Evolutionary conservation across 2,329 filamentous ascomycete species (phyloP).

Genomic region (Pseudogymnoascus sp.): DNA sequence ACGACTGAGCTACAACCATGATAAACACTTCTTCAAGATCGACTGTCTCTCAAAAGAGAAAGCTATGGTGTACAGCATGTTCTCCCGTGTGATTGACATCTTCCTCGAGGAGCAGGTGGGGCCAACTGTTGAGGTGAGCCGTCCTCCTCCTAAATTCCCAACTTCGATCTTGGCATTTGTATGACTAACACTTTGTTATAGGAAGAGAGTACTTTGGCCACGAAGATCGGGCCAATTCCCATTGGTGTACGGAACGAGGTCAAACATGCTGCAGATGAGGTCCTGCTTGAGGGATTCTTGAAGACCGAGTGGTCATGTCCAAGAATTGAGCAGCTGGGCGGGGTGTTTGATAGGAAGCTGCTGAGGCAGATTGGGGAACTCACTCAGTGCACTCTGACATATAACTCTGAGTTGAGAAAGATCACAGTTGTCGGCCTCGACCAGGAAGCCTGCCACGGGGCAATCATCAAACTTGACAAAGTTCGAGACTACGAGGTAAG

Average conservation of each 20-base stretch:
- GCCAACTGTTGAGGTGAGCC: neutral
- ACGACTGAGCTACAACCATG: neutral
- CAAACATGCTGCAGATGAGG: neutral
- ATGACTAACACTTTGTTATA: neutral
- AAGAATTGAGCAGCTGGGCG: constrained; percentile 11
- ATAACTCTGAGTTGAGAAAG: constrained; percentile 12
- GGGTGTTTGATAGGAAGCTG: constrained; percentile 11
- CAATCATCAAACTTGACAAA: constrained; percentile 21
- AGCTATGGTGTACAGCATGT: neutral
- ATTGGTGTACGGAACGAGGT: neutral
- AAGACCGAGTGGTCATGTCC: constrained; percentile 13
- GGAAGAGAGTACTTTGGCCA: neutral
- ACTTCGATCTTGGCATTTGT: neutral
- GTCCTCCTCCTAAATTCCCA: too few species aligned
- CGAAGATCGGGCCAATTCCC: neutral
- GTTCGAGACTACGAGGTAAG: constrained; percentile 22
- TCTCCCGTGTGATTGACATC: neutral
- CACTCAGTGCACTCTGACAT: constrained; percentile 20
- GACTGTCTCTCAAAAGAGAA: neutral
- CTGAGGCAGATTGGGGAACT: constrained; percentile 14
- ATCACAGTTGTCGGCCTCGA: constrained; percentile 18
- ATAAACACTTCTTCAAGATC: constrained; percentile 2
- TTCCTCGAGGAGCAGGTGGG: neutral
- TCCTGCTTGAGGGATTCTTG: constrained; percentile 10
- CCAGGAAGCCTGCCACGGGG: constrained; percentile 13